Base-by-base conservation (phyloP, 257 asterid genomes). In the Solanum bulbocastanum region DNA sequence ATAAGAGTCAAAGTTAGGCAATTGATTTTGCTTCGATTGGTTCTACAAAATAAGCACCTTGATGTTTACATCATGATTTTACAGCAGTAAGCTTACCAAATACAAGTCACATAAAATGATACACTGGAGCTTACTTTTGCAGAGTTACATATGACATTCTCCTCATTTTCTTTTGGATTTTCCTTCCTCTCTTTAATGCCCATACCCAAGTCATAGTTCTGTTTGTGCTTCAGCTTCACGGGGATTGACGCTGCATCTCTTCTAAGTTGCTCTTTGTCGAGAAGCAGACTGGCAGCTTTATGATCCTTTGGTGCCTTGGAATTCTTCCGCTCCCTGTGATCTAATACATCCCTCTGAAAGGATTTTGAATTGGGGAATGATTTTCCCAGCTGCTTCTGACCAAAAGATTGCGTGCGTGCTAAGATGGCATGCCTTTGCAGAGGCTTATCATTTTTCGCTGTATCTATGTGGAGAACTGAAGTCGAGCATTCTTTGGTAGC, bases 1-100 rank as follows among this genome's bases (percentile, higher is more conserved):
- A 89, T 87, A 97, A 32, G 92, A 91, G 92, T 93, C 96, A 30
- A 97, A 93, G 36, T 92, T 91, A 5, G 99, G 99, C 76, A 94
- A 89, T 84, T 90, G 87, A 87, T 89, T 92, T 87, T 90, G 89
- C 84, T 92, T 91, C 65, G 23, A 84, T 74, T 86, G 90, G 40
- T 91, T 92, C 99, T 95, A 89, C 79, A 89, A 90, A 88, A 87
- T 87, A 92, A 86, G 86, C 25, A 85, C 69, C 39, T 25, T 52
- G 52, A 85, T 1, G 40, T 37, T 86, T 42, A 88, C 88, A 69
- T 84, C 88, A 91, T 74, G 62, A 27, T 83, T 85, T 22, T 49
- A 85, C 79, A 88, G 81, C 86, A 62, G 62, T 40, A 66, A 42
- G 79, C 10, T 35, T 22, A 87, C 81, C 83, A 91, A 83, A 83